These are phyloP conservation scores for Abelmoschus esculentus DNA, from an alignment of 345 rosid species.

Conservation along the genomic window DNA sequence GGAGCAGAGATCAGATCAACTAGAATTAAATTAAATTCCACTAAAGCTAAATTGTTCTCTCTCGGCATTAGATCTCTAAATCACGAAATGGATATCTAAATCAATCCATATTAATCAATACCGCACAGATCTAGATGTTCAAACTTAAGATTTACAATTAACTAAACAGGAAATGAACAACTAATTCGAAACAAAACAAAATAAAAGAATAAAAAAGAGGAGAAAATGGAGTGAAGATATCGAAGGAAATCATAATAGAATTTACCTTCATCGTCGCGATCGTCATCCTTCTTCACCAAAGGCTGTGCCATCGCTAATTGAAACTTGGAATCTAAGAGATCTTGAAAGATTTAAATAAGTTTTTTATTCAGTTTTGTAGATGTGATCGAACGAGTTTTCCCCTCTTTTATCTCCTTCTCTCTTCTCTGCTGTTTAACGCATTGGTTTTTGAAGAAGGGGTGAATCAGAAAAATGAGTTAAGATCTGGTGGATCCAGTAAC, in stretches of 20 bases:
- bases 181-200: background rate
- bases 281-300: slow-evolving; percentile 90
- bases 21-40: slow-evolving; percentile 7
- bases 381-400: slow-evolving; percentile 8
- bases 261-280: slow-evolving; percentile 94
- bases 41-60: slow-evolving; percentile 2
- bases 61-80: background rate
- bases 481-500: too few relatives aligned
- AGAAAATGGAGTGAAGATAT: background rate
- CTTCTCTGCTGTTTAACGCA: slow-evolving; percentile 1
- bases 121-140: slow-evolving; percentile 42
- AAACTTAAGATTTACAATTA: slow-evolving; percentile 10
- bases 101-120: slow-evolving; percentile 9
- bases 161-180: background rate
- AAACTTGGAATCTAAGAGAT: slow-evolving; percentile 19
- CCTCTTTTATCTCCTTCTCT: slow-evolving; percentile 6
- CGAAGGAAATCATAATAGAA: background rate
- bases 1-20: slow-evolving; percentile 19
- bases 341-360: background rate
- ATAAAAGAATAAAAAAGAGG: background rate
- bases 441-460: background rate
- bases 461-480: background rate
- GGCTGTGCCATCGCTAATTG: slow-evolving; percentile 83
- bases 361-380: background rate
- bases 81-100: background rate